Conservation (phyloP, 169 alveolate genomes). For the Neospora caninum region DNA sequence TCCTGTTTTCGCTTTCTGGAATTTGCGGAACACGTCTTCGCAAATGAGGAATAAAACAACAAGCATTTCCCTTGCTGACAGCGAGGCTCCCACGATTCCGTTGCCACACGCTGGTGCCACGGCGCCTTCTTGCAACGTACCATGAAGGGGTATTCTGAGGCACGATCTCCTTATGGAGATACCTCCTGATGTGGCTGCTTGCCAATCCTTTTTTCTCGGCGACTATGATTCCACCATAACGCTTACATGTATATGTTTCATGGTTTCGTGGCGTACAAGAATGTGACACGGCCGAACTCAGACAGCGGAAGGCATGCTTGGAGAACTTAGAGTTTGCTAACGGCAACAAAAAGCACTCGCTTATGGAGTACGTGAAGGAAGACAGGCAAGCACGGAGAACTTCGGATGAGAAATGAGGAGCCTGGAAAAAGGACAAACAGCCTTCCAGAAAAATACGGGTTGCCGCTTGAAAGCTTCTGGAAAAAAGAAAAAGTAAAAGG, state of each 20-base stretch:
- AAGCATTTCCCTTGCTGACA: neutral
- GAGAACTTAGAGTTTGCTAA: neutral
- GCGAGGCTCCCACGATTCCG: neutral
- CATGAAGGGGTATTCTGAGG: neutral
- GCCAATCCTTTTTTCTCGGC: neutral
- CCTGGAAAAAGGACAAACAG: neutral
- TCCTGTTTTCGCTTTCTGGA: neutral
- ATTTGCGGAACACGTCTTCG: neutral
- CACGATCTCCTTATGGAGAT: neutral
- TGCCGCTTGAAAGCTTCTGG: neutral
- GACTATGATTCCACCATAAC: neutral
- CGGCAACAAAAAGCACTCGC: neutral
- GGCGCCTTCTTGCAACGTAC: neutral
- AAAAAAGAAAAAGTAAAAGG: neutral
- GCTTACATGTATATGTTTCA: neutral
- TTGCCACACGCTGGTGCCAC: neutral
- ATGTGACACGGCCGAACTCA: neutral
- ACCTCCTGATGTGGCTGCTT: neutral
- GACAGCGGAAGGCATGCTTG: neutral
- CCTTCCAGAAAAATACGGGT: neutral
- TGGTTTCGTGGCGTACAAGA: neutral
- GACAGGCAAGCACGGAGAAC: constrained; percentile 1
- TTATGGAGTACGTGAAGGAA: neutral
- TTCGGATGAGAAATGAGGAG: neutral
- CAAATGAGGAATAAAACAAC: neutral